A percentile compares a stretch with the other conserved stretches of the same genome.
Conservation (phyloP, 1,284 basidiomycete genomes). For the Pterula multifida region DNA sequence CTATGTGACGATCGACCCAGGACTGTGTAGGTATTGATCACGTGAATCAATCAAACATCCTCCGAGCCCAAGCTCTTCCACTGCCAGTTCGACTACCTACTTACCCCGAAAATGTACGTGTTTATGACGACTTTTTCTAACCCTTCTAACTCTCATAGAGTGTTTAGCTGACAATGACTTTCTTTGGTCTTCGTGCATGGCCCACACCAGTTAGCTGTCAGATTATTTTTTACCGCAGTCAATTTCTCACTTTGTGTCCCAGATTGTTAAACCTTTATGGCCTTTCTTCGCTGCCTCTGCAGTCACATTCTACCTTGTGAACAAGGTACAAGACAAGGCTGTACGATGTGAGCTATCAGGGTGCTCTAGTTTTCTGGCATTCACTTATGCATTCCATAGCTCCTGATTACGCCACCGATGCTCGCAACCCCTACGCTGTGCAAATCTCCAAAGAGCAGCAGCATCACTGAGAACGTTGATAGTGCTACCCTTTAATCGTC, state of each 20-base stretch:
- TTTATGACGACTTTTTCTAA: background rate
- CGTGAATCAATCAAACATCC: too few species aligned
- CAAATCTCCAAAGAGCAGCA: slow-evolving; percentile 49
- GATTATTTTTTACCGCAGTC: slow-evolving; percentile 4
- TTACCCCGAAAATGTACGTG: slow-evolving; percentile 2
- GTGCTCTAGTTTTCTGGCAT: background rate
- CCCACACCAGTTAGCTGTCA: slow-evolving; percentile 50
- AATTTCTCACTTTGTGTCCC: slow-evolving; percentile 9
- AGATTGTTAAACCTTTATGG: slow-evolving; percentile 64
- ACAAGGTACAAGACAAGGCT: slow-evolving; percentile 48
- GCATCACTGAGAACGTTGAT: slow-evolving; percentile 18
- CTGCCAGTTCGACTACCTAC: slow-evolving; percentile 5
- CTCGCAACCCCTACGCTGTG: slow-evolving; percentile 70
- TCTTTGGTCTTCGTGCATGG: slow-evolving; percentile 71
- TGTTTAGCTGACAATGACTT: slow-evolving; percentile 43
- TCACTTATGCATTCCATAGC: slow-evolving; percentile 28
- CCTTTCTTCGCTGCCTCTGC: slow-evolving; percentile 58
- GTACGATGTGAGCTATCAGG: slow-evolving; percentile 48
- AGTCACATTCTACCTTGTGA: slow-evolving; percentile 55
- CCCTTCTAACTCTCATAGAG: slow-evolving; percentile 11
- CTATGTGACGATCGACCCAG: too few species aligned
- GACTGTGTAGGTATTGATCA: too few species aligned
- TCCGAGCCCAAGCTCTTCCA: too few species aligned
- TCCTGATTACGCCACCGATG: slow-evolving; percentile 54
- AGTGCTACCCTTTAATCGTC: too few species aligned